These are phyloP conservation scores for Rhizopogon roseolus DNA, from an alignment of 768 basidiomycete genomes.

Conservation along the genomic window DNA sequence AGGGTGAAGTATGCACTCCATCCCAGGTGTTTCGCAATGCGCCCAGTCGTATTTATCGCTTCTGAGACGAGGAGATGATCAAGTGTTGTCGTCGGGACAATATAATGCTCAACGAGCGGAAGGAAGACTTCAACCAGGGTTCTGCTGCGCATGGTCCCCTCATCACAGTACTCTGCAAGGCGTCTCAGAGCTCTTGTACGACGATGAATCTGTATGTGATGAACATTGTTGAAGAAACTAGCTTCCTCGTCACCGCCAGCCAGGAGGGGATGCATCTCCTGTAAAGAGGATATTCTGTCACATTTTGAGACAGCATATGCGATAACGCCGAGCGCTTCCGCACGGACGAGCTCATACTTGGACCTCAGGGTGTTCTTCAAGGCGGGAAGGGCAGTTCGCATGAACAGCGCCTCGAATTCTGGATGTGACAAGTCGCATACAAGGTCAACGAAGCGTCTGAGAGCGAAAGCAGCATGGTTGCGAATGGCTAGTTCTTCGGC, in stretches of 20 bases:
- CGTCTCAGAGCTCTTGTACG: conserved; percentile 81
- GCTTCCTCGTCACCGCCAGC: conserved; percentile 91
- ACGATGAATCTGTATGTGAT: conserved; percentile 90
- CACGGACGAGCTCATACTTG: conserved; percentile 81
- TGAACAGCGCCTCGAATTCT: conserved; percentile 52
- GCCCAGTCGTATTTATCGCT: conserved; percentile 75
- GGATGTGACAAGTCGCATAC: conserved; percentile 22
- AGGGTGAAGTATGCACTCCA: conserved; percentile 84
- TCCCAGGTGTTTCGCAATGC: conserved; percentile 65
- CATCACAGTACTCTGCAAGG: conserved; percentile 72
- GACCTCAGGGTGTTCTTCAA: conserved; percentile 77
- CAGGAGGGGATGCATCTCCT: conserved; percentile 78
- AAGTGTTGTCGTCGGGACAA: conserved; percentile 52
- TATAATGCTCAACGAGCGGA: conserved; percentile 81
- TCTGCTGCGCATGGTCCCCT: conserved; percentile 58
- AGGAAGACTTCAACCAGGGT: conserved; percentile 80
- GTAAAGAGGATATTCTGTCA: conserved; percentile 50
- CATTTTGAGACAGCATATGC: conserved; percentile 70
- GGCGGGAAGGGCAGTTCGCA: conserved; percentile 66
- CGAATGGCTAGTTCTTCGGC: conserved; percentile 83
- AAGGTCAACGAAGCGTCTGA: conserved; percentile 65
- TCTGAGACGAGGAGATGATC: conserved; percentile 91
- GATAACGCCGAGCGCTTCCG: conserved; percentile 76
- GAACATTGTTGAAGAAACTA: conserved; percentile 94
- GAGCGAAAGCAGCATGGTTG: conserved; percentile 68